These are phyloP conservation scores for Camelina hispida DNA, from an alignment of 345 rosid species.

Conservation along the genomic window DNA sequence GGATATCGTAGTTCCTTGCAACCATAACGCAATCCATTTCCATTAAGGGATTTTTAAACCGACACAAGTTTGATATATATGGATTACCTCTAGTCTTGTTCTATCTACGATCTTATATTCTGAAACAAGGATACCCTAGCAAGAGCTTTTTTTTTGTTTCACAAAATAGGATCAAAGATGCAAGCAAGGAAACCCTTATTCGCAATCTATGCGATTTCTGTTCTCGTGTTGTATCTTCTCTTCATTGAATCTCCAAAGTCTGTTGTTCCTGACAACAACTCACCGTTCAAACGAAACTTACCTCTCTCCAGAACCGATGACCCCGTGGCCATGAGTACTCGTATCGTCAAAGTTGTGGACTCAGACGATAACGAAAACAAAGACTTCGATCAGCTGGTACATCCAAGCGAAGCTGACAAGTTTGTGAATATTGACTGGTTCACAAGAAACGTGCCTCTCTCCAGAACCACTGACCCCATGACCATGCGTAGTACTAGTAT, in stretches of 20 bases:
- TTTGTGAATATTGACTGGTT: too few species aligned
- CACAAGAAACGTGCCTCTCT: too few species aligned
- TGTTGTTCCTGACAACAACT: neutral
- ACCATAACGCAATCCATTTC: neutral
- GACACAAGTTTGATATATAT: too few species aligned
- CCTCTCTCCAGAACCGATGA: constrained; percentile 24
- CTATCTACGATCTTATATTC: neutral
- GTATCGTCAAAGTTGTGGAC: too few species aligned
- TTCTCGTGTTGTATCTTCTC: constrained; percentile 16
- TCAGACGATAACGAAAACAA: too few species aligned
- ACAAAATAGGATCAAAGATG: constrained; percentile 17
- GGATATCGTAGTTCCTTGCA: neutral
- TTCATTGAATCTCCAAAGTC: constrained; percentile 12
- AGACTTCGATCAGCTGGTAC: too few species aligned
- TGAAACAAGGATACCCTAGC: neutral
- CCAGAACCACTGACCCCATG: too few species aligned
- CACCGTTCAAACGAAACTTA: constrained; percentile 23
- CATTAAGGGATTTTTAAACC: too few species aligned
- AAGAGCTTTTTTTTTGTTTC: neutral
- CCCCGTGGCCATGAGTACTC: neutral
- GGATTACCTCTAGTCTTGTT: too few species aligned
- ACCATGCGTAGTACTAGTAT: too few species aligned
- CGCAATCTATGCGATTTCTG: neutral
- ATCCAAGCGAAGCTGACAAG: too few species aligned
- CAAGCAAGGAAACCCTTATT: constrained; percentile 11